These are phyloP conservation scores for Saccharum officinarum DNA, from an alignment of 176 grass and related monocot species.

Conservation along the genomic window DNA sequence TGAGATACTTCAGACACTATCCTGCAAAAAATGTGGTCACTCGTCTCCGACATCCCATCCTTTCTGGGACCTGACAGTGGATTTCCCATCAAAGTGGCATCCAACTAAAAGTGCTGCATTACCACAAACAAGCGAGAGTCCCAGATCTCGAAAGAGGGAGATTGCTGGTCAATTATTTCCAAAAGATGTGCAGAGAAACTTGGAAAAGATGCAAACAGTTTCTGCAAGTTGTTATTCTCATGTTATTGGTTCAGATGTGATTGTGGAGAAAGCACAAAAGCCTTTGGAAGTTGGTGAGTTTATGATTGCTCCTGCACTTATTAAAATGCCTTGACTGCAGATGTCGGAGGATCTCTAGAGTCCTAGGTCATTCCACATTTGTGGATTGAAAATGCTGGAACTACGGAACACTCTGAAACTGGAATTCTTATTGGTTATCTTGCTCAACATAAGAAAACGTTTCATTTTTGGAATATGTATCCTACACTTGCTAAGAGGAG, in stretches of 20 bases:
- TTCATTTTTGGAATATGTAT: neutral
- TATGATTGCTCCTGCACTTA: constrained; percentile 28
- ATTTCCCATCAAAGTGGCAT: constrained; percentile 50
- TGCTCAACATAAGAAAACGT: constrained; percentile 17
- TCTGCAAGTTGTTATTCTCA: constrained; percentile 19
- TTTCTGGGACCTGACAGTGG: constrained; percentile 40
- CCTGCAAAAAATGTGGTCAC: constrained; percentile 45
- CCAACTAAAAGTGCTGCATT: constrained; percentile 29
- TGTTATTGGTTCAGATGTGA: constrained; percentile 22
- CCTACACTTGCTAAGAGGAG: constrained; percentile 19
- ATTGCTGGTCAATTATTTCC: constrained; percentile 21
- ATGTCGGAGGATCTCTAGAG: neutral
- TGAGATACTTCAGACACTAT: constrained; percentile 27
- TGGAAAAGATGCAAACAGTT: constrained; percentile 13
- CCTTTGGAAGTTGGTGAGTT: constrained; percentile 43
- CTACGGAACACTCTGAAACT: neutral
- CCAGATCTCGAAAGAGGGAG: constrained; percentile 25
- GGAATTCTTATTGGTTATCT: constrained; percentile 15
- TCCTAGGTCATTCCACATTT: constrained; percentile 14
- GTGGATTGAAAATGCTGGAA: constrained; percentile 20
- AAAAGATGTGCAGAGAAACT: constrained; percentile 10
- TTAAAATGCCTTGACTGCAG: constrained; percentile 15
- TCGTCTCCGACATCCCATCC: neutral
- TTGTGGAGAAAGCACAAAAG: constrained; percentile 11
- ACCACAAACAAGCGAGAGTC: constrained; percentile 32